Evolutionary conservation across 2,329 filamentous ascomycete species (phyloP).

Genomic region (Stachybotrys chartarum): DNA sequence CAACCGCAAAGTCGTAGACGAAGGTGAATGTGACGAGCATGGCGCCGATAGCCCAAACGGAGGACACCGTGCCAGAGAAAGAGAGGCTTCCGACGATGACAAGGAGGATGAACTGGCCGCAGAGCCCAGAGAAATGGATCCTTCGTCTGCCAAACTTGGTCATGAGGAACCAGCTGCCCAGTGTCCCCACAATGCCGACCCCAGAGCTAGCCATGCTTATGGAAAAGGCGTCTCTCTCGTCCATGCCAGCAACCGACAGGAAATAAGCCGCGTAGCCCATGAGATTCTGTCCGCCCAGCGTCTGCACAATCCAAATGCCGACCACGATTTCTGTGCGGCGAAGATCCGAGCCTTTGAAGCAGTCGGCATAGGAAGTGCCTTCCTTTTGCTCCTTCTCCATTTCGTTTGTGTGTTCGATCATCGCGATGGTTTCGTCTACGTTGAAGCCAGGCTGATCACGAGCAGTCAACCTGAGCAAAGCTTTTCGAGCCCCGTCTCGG

Average conservation of each 20-base stretch:
- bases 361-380: slow-evolving; percentile 40
- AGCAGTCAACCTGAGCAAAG: slow-evolving; percentile 34
- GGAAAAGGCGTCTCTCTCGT: slow-evolving; percentile 33
- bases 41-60: slow-evolving; percentile 35
- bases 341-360: slow-evolving; percentile 44
- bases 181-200: slow-evolving; percentile 43
- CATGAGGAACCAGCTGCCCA: slow-evolving; percentile 44
- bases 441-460: slow-evolving; percentile 31
- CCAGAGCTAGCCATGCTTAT: slow-evolving; percentile 41
- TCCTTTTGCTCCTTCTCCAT: slow-evolving; percentile 34
- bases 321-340: slow-evolving; percentile 47
- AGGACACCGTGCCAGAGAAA: slow-evolving; percentile 23
- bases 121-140: slow-evolving; percentile 39
- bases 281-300: slow-evolving; percentile 38
- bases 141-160: slow-evolving; percentile 39
- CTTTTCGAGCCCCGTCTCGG: slow-evolving; percentile 29
- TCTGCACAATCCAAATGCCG: slow-evolving; percentile 41
- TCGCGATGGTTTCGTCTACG: slow-evolving; percentile 39
- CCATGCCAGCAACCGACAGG: slow-evolving; percentile 37
- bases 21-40: slow-evolving; percentile 46
- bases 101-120: slow-evolving; percentile 29
- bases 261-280: slow-evolving; percentile 44
- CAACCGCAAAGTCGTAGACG: slow-evolving; percentile 47
- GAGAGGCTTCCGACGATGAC: slow-evolving; percentile 32
- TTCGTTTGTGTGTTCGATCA: slow-evolving; percentile 48